These are phyloP conservation scores for Akebia trifoliata DNA, from an alignment of 164 flowering plant species.

Conservation along the genomic window DNA sequence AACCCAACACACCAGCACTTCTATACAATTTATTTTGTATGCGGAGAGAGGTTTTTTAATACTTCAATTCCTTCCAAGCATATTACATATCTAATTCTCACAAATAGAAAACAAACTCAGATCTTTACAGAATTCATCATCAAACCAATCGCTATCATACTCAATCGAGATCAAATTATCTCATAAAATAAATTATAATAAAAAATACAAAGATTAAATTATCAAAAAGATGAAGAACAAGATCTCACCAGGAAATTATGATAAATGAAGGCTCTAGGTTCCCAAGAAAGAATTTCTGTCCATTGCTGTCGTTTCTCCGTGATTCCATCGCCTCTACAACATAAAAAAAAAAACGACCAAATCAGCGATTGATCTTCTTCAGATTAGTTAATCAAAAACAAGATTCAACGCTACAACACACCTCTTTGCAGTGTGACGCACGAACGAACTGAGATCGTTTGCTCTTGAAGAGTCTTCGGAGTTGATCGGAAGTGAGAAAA, in stretches of 20 bases:
- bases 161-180: not conserved
- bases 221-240: not conserved
- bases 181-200: not conserved
- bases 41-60: too few relatives aligned
- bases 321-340: conserved; percentile 27
- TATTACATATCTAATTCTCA: not conserved
- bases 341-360: conserved; percentile 5
- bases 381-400: not conserved
- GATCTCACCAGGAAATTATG: conserved; percentile 79
- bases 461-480: conserved; percentile 27
- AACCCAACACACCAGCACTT: too few relatives aligned
- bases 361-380: not conserved
- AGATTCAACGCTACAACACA: conserved; percentile 2
- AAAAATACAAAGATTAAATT: not conserved
- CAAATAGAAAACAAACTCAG: not conserved
- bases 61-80: too few relatives aligned
- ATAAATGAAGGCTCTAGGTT: conserved; percentile 81
- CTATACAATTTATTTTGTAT: too few relatives aligned
- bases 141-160: not conserved
- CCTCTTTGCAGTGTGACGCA: conserved; percentile 22
- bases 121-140: not conserved
- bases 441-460: conserved; percentile 53
- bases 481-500: conserved; percentile 53
- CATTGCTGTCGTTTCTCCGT: conserved; percentile 50
- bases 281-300: conserved; percentile 94